phyloP scores from a whole-genome alignment of 1,284 basidiomycete species.

The Fistulinella cinereoalba region DNA sequence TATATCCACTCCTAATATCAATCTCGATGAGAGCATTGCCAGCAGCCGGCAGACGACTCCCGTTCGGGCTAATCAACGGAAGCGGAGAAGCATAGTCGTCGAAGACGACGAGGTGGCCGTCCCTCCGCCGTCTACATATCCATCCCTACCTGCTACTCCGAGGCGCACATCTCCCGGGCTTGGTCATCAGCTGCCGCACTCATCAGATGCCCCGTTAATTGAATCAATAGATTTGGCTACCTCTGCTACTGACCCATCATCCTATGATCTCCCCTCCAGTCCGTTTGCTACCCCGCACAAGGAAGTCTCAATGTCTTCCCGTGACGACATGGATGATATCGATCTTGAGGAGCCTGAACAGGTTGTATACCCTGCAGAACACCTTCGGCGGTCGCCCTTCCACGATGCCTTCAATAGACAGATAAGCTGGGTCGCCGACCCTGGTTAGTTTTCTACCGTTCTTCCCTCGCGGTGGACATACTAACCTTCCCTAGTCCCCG shows the following conservation, averaged over 20 bases:
- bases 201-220: conserved; percentile 50
- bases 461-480: conserved; percentile 2
- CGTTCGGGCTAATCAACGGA: conserved; percentile 37
- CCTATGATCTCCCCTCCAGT: conserved; percentile 60
- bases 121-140: conserved; percentile 36
- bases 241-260: conserved; percentile 39
- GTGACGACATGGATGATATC: conserved; percentile 51
- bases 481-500: conserved; percentile 39
- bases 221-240: conserved; percentile 43
- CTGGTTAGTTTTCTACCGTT: conserved; percentile 44
- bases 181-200: conserved; percentile 42
- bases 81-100: conserved; percentile 65
- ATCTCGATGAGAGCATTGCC: conserved; percentile 29
- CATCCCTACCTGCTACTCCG: conserved; percentile 36
- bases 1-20: conserved; percentile 26
- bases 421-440: conserved; percentile 73
- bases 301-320: conserved; percentile 46
- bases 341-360: conserved; percentile 45
- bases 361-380: conserved; percentile 51
- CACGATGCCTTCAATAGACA: conserved; percentile 55
- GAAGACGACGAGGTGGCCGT: conserved; percentile 57
- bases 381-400: conserved; percentile 44
- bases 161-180: conserved; percentile 31
- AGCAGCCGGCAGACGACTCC: conserved; percentile 35
- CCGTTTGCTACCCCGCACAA: conserved; percentile 70